These are phyloP conservation scores for Gonapodya sp. DNA, from an alignment of 192 early-diverging fungal species.

Conservation along the genomic window DNA sequence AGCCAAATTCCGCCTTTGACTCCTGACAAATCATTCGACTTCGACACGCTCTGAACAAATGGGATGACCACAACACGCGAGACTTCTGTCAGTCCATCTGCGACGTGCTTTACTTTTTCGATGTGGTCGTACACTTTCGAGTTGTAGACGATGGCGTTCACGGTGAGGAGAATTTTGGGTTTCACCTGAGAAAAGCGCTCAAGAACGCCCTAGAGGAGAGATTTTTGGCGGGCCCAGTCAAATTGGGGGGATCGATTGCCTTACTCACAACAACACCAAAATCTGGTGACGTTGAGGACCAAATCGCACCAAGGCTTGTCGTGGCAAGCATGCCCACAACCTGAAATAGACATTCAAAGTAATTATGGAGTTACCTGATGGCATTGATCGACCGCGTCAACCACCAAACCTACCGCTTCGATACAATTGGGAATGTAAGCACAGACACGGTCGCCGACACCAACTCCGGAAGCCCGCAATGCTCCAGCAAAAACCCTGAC, in stretches of 20 bases:
- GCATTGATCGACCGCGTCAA: constrained; percentile 15
- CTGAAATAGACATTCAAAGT: not conserved
- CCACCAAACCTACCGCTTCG: constrained; percentile 71
- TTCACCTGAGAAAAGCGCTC: constrained; percentile 88
- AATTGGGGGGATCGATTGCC: not conserved
- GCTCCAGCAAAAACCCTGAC: not conserved
- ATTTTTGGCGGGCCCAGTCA: not conserved
- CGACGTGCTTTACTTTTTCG: constrained; percentile 63
- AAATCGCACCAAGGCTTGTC: constrained; percentile 78
- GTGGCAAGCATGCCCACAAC: constrained; percentile 47
- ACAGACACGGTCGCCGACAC: constrained; percentile 72
- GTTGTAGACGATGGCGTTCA: constrained; percentile 88
- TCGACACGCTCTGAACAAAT: constrained; percentile 43
- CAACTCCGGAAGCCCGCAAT: constrained; percentile 40
- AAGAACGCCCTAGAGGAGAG: constrained; percentile 55
- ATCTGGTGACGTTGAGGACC: constrained; percentile 90
- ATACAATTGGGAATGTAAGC: constrained; percentile 82
- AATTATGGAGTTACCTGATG: not conserved
- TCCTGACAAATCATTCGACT: not conserved
- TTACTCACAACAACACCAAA: constrained; percentile 71
- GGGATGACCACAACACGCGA: constrained; percentile 74
- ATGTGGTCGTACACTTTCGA: constrained; percentile 72
- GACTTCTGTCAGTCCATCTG: constrained; percentile 47
- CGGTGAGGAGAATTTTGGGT: constrained; percentile 83
- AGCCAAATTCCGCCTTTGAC: constrained; percentile 38